Percentiles rank a stretch among this genome's conserved stretches.
These are phyloP conservation scores for Penicillium sp. DNA, from an alignment of 2,329 filamentous ascomycete species.

Conservation along the genomic window DNA sequence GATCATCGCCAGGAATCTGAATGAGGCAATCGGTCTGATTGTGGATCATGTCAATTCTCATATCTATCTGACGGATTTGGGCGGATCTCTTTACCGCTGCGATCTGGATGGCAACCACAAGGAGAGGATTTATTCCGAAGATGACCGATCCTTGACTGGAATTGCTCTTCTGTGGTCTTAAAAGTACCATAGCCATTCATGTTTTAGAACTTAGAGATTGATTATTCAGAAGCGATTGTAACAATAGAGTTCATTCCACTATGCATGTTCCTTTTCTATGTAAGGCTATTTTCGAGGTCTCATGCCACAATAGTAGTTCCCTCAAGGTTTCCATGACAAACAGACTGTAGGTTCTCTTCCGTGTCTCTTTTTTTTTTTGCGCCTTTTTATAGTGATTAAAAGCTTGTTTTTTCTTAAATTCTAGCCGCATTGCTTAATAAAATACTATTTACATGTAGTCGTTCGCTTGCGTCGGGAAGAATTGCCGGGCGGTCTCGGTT, in stretches of 20 bases:
- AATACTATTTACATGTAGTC: neutral
- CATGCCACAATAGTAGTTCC: too few relatives aligned
- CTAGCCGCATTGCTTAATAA: neutral
- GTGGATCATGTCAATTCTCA: conserved; percentile 18
- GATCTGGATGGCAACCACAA: conserved; percentile 16
- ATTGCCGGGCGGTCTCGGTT: neutral
- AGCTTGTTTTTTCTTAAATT: neutral
- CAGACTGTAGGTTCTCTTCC: too few relatives aligned
- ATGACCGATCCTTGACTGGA: conserved; percentile 20
- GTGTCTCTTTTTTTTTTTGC: too few relatives aligned
- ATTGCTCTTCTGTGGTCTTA: conserved; percentile 5
- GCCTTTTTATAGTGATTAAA: neutral
- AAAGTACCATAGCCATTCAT: neutral
- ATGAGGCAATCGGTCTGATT: conserved; percentile 30
- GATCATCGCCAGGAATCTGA: conserved; percentile 24
- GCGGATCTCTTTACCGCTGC: conserved; percentile 29
- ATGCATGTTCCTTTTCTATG: too few relatives aligned
- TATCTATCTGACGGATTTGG: conserved; percentile 32
- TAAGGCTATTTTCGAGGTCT: too few relatives aligned
- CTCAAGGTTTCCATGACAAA: too few relatives aligned
- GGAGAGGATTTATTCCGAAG: conserved; percentile 1
- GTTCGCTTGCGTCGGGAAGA: neutral
- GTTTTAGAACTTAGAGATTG: too few relatives aligned
- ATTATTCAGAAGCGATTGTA: too few relatives aligned
- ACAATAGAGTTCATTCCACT: too few relatives aligned